A percentile compares a stretch with the other conserved stretches of the same genome.
Conservation (phyloP, 164 flowering plant genomes). For the Vitis labrusca region DNA sequence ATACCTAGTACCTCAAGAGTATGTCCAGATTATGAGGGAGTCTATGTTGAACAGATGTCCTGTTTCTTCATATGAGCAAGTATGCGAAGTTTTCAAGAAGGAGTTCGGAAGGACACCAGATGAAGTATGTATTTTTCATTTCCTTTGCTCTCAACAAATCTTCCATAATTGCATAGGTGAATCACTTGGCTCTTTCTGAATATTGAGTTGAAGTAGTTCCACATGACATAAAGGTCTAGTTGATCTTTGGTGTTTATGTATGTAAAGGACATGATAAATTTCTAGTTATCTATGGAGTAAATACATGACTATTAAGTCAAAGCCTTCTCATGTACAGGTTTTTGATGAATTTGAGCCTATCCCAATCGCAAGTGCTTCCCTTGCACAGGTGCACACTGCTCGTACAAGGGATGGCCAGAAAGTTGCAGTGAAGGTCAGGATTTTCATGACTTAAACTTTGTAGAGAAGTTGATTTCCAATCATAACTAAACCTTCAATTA, state of each 20-base stretch:
- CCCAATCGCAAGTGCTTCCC: slow-evolving; percentile 98
- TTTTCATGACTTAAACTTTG: no score
- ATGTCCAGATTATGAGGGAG: slow-evolving; percentile 79
- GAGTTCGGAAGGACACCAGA: slow-evolving; percentile 91
- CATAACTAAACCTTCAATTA: neutral
- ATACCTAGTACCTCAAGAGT: slow-evolving; percentile 85
- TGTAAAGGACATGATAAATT: no score
- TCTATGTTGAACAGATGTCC: slow-evolving; percentile 95
- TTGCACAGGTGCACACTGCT: slow-evolving; percentile 98
- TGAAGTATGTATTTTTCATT: slow-evolving; percentile 49
- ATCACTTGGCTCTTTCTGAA: no score
- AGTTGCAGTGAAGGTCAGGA: slow-evolving; percentile 93
- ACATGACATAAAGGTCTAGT: no score
- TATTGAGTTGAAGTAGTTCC: no score
- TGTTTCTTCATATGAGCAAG: slow-evolving; percentile 90
- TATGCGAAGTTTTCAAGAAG: slow-evolving; percentile 75
- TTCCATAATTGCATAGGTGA: neutral
- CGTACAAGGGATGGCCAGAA: slow-evolving; percentile 76
- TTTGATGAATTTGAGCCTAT: slow-evolving; percentile 77
- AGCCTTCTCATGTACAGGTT: slow-evolving; percentile 42
- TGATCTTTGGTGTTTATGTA: no score
- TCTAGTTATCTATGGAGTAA: neutral
- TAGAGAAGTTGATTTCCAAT: no score
- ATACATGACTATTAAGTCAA: slow-evolving; percentile 8
- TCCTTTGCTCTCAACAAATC: neutral